Base-by-base conservation (phyloP, 1,139 yeast genomes). In the Lodderomyces margitis region DNA sequence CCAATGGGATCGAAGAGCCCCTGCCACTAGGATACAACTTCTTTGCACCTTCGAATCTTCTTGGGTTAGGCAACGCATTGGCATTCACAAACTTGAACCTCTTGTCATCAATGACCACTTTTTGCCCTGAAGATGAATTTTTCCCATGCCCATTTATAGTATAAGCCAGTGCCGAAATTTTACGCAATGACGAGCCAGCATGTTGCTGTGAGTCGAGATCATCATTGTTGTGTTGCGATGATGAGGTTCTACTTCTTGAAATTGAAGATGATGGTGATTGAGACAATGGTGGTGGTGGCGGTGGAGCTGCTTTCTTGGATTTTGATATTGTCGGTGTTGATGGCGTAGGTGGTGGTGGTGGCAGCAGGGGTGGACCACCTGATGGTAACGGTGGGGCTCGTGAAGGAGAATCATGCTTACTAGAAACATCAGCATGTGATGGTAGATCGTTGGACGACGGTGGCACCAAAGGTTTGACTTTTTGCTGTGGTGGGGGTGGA, bases 21-120 rank as follows among this genome's bases (percentile, higher is more conserved):
- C 97, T 78, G 6, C 98, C 98, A 66, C 96, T 87, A 11, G 97
- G 97, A 63, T 92, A 92, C 51, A 88, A 68, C 59, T 91, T 89
- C 21, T 58, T 56, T 4, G 61, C 61, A 19, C 49, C 49, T 10
- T 80, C 84, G 54, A 85, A 87, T 44, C 78, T 72, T 52, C 98
- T 72, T 12, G 98, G 98, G 53, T 80, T 80, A 0, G 98, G 98
- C 40, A 92, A 70, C 19, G 87, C 83, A 39, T 67, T 66, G 21
- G 79, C 74, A 59, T 87, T 86, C 11, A 67, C 61, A 68, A 91
- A 92, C 53, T 74, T 79, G 68, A 83, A 92, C 51, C 94, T 69
- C 20, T 57, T 58, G 57, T 88, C 96, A 51, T 87, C 91, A 45
- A 89, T 86, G 5, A 59, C 63, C 1, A 77, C 52, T 46, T 68